phyloP scores from a whole-genome alignment of 371 early-diverging fungal genomes.

The Funneliformis caledonium region DNA sequence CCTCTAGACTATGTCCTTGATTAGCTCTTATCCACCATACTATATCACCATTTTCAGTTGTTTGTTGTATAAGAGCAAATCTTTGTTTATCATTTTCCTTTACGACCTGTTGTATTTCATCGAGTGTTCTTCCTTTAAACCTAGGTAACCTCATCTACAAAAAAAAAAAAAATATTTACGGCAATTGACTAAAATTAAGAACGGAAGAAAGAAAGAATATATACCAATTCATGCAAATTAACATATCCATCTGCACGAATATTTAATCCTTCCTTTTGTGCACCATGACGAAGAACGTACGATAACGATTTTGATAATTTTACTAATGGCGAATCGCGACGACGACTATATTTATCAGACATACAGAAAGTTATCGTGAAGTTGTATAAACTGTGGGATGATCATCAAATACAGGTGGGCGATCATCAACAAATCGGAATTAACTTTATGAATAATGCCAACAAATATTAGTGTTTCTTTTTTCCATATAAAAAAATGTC shows the following conservation, averaged over 20 bases:
- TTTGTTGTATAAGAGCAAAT: constrained; percentile 57
- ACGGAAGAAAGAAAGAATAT: not conserved
- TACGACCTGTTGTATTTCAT: constrained; percentile 66
- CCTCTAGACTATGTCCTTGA: constrained; percentile 81
- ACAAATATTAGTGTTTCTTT: too few relatives aligned
- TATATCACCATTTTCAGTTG: constrained; percentile 38
- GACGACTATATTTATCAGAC: not conserved
- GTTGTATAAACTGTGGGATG: not conserved
- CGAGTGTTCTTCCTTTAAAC: constrained; percentile 59
- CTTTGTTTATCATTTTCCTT: constrained; percentile 81
- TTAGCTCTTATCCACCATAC: constrained; percentile 77
- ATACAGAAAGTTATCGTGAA: not conserved
- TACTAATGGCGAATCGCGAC: constrained; percentile 40
- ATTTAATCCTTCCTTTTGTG: constrained; percentile 71
- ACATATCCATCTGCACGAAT: constrained; percentile 81
- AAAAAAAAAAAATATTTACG: not conserved
- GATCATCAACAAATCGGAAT: too few relatives aligned
- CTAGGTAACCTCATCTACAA: constrained; percentile 56
- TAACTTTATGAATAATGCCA: too few relatives aligned
- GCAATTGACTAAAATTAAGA: not conserved
- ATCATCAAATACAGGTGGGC: too few relatives aligned
- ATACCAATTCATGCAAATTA: constrained; percentile 64
- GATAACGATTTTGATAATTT: constrained; percentile 76
- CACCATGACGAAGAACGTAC: constrained; percentile 85
- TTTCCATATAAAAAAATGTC: too few relatives aligned